Percentiles rank a stretch among this genome's conserved stretches.
Evolutionary conservation across 768 basidiomycete species (phyloP).

Genomic region (Lyophyllum shimeji): DNA sequence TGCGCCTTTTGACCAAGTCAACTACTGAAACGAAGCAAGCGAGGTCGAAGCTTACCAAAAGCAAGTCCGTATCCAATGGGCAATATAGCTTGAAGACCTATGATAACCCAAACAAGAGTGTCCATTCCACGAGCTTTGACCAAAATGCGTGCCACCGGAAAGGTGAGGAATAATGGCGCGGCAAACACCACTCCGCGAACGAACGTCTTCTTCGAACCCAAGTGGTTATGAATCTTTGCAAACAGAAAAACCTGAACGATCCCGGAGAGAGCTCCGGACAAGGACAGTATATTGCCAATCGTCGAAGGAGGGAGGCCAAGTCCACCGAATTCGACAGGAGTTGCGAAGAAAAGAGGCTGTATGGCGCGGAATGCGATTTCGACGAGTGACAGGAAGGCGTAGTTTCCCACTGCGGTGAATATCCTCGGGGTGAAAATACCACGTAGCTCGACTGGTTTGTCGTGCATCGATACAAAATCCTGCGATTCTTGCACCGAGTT

Average conservation of each 20-base stretch:
- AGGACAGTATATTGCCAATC: slow-evolving; percentile 64
- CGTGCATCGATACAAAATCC: background rate
- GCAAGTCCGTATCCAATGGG: slow-evolving; percentile 49
- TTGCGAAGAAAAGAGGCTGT: slow-evolving; percentile 69
- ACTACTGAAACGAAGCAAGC: background rate
- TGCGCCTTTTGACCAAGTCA: slow-evolving; percentile 43
- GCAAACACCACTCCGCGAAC: slow-evolving; percentile 46
- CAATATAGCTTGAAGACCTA: slow-evolving; percentile 47
- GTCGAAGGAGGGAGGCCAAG: slow-evolving; percentile 59
- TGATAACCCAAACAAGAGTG: slow-evolving; percentile 43
- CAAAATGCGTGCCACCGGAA: slow-evolving; percentile 59
- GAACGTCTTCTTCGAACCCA: slow-evolving; percentile 63
- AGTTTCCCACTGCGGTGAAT: slow-evolving; percentile 61
- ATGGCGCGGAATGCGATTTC: slow-evolving; percentile 65
- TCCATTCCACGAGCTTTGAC: slow-evolving; percentile 48
- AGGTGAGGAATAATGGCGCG: slow-evolving; percentile 53
- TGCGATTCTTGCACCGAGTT: background rate
- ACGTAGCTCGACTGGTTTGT: slow-evolving; percentile 28
- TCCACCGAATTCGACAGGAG: slow-evolving; percentile 64
- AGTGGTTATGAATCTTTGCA: slow-evolving; percentile 51
- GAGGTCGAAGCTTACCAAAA: slow-evolving; percentile 44
- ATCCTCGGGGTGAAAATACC: slow-evolving; percentile 51
- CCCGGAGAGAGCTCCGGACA: slow-evolving; percentile 61
- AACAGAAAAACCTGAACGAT: slow-evolving; percentile 69
- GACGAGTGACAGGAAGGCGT: slow-evolving; percentile 58